These are phyloP conservation scores for Cercospora zeina DNA, from an alignment of 2,329 filamentous ascomycete genomes.

Conservation along the genomic window DNA sequence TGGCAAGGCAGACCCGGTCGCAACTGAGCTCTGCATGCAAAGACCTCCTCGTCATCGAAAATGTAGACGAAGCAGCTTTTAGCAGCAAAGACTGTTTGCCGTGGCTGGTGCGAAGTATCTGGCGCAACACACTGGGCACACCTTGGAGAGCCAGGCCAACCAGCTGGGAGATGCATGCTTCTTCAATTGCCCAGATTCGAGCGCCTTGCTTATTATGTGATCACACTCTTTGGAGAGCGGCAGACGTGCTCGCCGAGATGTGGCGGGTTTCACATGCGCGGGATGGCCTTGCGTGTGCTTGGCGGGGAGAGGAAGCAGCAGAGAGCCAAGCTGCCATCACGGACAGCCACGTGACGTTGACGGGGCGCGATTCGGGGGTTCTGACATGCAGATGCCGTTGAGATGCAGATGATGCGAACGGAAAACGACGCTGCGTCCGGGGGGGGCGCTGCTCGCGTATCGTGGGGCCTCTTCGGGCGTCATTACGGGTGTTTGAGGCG, in stretches of 20 bases:
- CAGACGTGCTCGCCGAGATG: background rate
- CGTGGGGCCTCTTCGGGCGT: background rate
- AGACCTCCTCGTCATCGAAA: too few species aligned
- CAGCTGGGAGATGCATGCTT: too few species aligned
- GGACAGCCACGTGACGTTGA: background rate
- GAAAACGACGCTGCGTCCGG: background rate
- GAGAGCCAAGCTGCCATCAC: background rate
- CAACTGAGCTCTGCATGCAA: too few species aligned
- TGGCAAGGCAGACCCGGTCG: too few species aligned
- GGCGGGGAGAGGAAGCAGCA: background rate
- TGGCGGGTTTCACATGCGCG: background rate
- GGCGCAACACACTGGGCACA: too few species aligned
- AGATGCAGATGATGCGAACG: background rate
- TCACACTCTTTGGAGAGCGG: background rate
- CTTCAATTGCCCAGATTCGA: too few species aligned
- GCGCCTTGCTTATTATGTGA: too few species aligned
- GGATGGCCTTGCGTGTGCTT: background rate
- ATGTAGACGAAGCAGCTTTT: too few species aligned
- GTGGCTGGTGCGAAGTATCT: too few species aligned
- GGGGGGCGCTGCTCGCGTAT: background rate
- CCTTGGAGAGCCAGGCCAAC: too few species aligned
- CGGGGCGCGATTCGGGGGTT: background rate
- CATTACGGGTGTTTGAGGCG: conserved; percentile 10
- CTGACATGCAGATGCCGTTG: background rate
- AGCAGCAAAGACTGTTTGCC: too few species aligned